Evolutionary conservation across 768 basidiomycete species (phyloP), one percentile per base, ranked within the genome.

Genomic region (Rubroboletus pulcherrimus): DNA sequence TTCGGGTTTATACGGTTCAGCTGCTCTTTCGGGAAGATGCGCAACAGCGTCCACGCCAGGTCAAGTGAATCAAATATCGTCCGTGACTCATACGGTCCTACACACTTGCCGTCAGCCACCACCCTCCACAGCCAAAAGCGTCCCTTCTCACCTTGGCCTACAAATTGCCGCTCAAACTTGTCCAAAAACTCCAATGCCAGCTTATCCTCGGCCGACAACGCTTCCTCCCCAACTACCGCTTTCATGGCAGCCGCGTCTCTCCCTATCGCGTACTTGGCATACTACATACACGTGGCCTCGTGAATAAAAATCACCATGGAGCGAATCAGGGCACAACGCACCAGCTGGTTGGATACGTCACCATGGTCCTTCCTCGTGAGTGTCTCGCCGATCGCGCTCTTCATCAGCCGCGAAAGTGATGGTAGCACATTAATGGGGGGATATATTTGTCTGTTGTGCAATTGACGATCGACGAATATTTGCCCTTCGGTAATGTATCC

Each of bases 401-500:
- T 99, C 97, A 99, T 99, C 72, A 99, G 77, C 74, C 97, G 94
- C 64, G 97, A 98, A 68, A 99, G 81, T 60, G 97, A 98, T 58
- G 97, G 97, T 45, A 99, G 81, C 57, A 99, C 96, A 77, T 99
- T 99, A 81, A 99, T 98, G 48, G 97, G 97, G 35, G 97, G 97
- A 77, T 98, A 98, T 71, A 98, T 95, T 73, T 94, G 93, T 66
- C 89, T 80, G 78, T 99, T 98, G 81, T 97, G 81, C 71, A 99
- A 78, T 73, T 97, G 93, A 61, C 97, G 88, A 79, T 99, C 97
- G 68, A 99, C 91, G 73, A 88, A 96, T 76, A 99, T 97, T 77
- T 99, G 97, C 49, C 97, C 97, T 80, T 98, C 96, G 49, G 95
- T 95, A 73, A 99, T 99, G 75, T 98, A 99, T 51, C 97, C 97